Evolutionary conservation across 148 eudicot genomes (phyloP).

Genomic region (Chenopodium suecicum): DNA sequence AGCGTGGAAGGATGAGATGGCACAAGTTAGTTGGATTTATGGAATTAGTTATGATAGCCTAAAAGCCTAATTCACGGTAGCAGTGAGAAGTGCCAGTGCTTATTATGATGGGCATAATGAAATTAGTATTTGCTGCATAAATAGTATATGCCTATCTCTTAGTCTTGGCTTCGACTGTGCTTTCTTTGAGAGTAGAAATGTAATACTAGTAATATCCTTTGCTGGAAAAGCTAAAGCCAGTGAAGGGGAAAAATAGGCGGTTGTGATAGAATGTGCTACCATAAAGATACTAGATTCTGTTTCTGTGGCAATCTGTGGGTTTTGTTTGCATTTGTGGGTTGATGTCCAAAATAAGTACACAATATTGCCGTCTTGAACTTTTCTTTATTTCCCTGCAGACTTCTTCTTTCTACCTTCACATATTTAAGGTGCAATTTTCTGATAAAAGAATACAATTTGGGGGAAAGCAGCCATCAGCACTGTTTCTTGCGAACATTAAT

Average conservation of each 20-base stretch:
- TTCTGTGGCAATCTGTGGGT: not conserved
- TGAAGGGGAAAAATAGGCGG: not conserved
- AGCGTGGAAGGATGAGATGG: not conserved
- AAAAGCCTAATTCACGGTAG: not conserved
- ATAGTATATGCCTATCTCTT: not conserved
- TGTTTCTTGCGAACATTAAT: conserved; percentile 67
- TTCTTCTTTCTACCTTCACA: conserved; percentile 72
- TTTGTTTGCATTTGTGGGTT: not conserved
- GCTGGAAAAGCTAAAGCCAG: not conserved
- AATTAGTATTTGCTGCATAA: not conserved
- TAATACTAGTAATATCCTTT: not conserved
- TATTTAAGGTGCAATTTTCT: conserved; percentile 81
- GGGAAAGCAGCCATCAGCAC: conserved; percentile 82
- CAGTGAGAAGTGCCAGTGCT: not conserved
- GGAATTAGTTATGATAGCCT: no score
- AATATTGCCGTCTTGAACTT: not conserved
- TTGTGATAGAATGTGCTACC: not conserved
- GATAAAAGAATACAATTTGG: conserved; percentile 81
- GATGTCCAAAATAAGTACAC: not conserved
- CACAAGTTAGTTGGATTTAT: not conserved
- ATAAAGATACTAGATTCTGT: not conserved
- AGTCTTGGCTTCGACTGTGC: not conserved
- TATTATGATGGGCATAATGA: not conserved
- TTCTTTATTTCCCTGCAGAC: conserved; percentile 64
- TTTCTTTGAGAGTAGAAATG: not conserved